These are phyloP conservation scores for Colletotrichum echinochloae DNA, from an alignment of 2,329 filamentous ascomycete species.

Conservation along the genomic window DNA sequence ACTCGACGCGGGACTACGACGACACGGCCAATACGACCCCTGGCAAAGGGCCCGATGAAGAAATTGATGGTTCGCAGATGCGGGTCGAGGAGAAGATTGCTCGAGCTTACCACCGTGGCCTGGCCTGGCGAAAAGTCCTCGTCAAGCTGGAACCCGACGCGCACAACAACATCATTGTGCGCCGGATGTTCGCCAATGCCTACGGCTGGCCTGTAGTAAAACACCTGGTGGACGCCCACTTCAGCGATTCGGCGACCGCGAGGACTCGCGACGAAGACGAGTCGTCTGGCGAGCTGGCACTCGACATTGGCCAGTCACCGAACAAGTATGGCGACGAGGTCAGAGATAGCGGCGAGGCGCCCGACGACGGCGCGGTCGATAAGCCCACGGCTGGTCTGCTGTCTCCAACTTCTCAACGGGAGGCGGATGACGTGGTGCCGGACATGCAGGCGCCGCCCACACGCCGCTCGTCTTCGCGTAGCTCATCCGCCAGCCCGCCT, in stretches of 20 bases:
- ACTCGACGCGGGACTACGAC: constrained; percentile 64
- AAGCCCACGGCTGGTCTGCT: constrained; percentile 47
- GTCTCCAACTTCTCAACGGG: constrained; percentile 43
- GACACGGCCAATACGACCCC: constrained; percentile 62
- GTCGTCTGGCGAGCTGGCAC: constrained; percentile 75
- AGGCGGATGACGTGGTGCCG: constrained; percentile 60
- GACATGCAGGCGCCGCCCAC: constrained; percentile 54
- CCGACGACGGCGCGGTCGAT: constrained; percentile 27
- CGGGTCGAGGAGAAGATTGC: constrained; percentile 98
- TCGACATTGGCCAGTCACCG: constrained; percentile 66
- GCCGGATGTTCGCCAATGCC: constrained; percentile 95
- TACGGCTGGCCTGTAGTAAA: constrained; percentile 98
- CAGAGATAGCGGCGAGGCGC: constrained; percentile 52
- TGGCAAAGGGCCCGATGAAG: constrained; percentile 53
- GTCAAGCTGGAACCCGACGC: constrained; percentile 96
- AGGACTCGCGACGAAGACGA: constrained; percentile 76
- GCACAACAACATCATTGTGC: constrained; percentile 98
- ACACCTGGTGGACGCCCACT: constrained; percentile 94
- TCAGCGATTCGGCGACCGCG: constrained; percentile 78
- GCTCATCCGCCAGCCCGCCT: constrained; percentile 34
- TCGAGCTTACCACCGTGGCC: constrained; percentile 88
- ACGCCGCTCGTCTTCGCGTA: constrained; percentile 31
- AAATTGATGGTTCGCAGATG: constrained; percentile 74
- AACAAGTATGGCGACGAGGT: constrained; percentile 76
- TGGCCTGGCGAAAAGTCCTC: constrained; percentile 96